phyloP scores from a whole-genome alignment of 1,284 basidiomycete genomes.

The Hemileia vastatrix region DNA sequence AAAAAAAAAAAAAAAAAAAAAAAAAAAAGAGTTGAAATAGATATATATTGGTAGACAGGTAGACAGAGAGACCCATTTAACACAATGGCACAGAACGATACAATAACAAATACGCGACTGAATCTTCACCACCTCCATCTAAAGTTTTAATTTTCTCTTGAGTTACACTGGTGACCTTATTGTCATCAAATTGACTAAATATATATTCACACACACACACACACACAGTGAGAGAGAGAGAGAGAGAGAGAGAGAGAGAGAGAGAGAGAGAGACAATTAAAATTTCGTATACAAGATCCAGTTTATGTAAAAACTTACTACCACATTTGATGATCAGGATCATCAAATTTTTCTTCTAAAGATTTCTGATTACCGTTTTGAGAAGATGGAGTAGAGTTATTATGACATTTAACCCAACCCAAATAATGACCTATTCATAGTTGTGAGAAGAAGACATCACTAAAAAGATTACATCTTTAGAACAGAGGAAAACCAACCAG shows the following conservation, averaged over 20 bases:
- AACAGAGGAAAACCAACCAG: constrained; percentile 47
- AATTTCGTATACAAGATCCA: not conserved
- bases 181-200: constrained; percentile 59
- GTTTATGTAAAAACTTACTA: constrained; percentile 1
- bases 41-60: too few relatives aligned
- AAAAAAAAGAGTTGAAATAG: too few relatives aligned
- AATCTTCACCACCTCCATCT: constrained; percentile 71
- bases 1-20: too few relatives aligned
- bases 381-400: constrained; percentile 18
- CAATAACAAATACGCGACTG: constrained; percentile 72
- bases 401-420: constrained; percentile 25
- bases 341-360: not conserved
- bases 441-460: not conserved
- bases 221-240: not conserved
- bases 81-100: constrained; percentile 51
- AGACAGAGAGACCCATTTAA: too few relatives aligned
- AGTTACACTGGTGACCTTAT: constrained; percentile 69
- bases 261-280: not conserved
- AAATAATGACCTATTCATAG: constrained; percentile 25
- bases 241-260: not conserved
- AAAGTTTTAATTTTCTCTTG: constrained; percentile 69
- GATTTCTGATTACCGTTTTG: constrained; percentile 12
- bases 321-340: constrained; percentile 23
- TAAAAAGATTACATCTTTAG: not conserved
- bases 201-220: too few relatives aligned